These are phyloP conservation scores for Candida parachauliodes DNA, from an alignment of 805 yeast species.

Conservation along the genomic window DNA sequence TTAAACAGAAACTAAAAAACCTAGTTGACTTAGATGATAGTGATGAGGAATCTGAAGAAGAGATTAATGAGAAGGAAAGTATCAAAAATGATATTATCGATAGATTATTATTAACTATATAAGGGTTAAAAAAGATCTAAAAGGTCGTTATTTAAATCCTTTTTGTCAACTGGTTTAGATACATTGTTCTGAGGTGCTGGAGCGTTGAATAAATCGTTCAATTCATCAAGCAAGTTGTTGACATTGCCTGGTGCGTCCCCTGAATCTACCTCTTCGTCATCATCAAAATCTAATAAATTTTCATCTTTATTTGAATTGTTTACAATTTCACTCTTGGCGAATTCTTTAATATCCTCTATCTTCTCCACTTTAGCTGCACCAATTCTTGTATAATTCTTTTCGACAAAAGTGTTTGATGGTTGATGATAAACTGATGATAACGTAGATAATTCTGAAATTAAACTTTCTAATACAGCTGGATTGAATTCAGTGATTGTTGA, in stretches of 20 bases:
- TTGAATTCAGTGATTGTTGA: constrained; percentile 72
- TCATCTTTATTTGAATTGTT: constrained; percentile 60
- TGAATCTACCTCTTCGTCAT: constrained; percentile 16
- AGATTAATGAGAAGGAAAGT: constrained; percentile 4
- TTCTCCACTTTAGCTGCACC: constrained; percentile 5
- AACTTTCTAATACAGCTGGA: constrained; percentile 60
- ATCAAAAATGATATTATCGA: constrained; percentile 11
- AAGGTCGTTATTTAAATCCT: constrained; percentile 35
- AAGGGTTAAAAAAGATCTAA: constrained; percentile 31
- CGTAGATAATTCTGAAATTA: constrained; percentile 74
- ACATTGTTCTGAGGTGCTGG: too few species aligned
- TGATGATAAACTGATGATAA: constrained; percentile 87
- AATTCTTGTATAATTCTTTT: constrained; percentile 32
- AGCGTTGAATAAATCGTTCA: constrained; percentile 67
- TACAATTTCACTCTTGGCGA: constrained; percentile 74
- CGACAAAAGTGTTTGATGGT: constrained; percentile 66
- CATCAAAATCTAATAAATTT: constrained; percentile 77
- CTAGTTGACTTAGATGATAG: constrained; percentile 14
- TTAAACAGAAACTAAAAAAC: constrained; percentile 32
- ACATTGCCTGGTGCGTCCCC: constrained; percentile 10
- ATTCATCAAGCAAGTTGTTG: constrained; percentile 58
- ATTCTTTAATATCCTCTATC: constrained; percentile 71
- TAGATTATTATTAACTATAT: constrained; percentile 10
- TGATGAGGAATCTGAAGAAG: constrained; percentile 2
- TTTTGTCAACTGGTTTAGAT: too few species aligned